Evolutionary conservation across 2,329 filamentous ascomycete species (phyloP), one percentile per base, ranked within the genome.

Genomic region (Aspergillus sp.): DNA sequence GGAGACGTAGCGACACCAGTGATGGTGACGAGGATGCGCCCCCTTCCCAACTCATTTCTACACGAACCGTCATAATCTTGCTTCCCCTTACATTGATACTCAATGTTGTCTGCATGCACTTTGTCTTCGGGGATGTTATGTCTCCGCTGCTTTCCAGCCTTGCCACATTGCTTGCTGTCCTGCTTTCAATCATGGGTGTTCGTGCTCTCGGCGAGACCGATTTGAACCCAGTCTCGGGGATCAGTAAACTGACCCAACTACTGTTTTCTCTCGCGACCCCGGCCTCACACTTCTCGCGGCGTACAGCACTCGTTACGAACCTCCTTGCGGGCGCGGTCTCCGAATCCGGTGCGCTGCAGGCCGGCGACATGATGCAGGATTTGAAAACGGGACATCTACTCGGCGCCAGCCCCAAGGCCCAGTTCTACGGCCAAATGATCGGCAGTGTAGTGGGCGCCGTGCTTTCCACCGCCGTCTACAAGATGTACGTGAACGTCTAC

Each of bases 341-440:
- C 11, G 90, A 93, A 74, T 87, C 88, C 4, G 90, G 95, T 5
- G 95, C 95, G 3, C 81, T 98, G 4, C 95, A 99, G 79, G 94
- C 95, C 2, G 95, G 95, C 9, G 95, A 99, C 75, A 86, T 99
- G 57, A 91, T 99, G 85, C 95, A 99, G 73, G 95, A 99, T 73
- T 84, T 99, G 31, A 99, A 99, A 75, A 97, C 95, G 0, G 95
- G 95, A 0, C 93, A 99, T 75, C 80, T 99, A 0, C 84, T 99
- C 0, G 93, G 94, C 11, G 95, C 95, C 0, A 90, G 92, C 3
- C 95, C 95, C 0, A 95, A 90, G 67, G 95, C 95, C 0, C 95
- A 99, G 70, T 99, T 99, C 73, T 97, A 91, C 83, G 95, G 95
- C 0, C 95, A 99, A 73, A 86, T 98, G 20, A 93, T 99, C 55